Evolutionary conservation across 192 early-diverging fungal species (phyloP).

Genomic region (Coemansia sp.): DNA sequence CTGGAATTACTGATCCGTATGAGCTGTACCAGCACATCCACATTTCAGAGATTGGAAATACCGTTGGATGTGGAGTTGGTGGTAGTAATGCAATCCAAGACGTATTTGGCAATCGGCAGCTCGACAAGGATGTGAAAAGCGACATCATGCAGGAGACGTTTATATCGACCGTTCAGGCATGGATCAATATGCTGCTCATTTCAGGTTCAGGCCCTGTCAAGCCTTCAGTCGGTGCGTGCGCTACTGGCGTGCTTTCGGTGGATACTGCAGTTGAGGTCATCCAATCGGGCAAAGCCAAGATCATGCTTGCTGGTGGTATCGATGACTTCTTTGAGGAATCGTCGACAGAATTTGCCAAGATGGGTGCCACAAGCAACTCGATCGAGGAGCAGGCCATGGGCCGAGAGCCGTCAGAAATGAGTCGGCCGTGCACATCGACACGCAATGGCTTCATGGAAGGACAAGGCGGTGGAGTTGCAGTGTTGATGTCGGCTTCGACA

Average conservation of each 20-base stretch:
- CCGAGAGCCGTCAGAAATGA: slow-evolving; percentile 85
- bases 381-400: slow-evolving; percentile 81
- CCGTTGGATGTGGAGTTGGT: slow-evolving; percentile 82
- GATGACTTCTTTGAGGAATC: slow-evolving; percentile 88
- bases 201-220: slow-evolving; percentile 90
- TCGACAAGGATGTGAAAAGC: slow-evolving; percentile 77
- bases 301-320: slow-evolving; percentile 86
- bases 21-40: slow-evolving; percentile 96
- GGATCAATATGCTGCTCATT: slow-evolving; percentile 85
- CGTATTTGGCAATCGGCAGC: slow-evolving; percentile 68
- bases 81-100: slow-evolving; percentile 68
- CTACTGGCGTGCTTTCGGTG: slow-evolving; percentile 87
- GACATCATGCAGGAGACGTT: slow-evolving; percentile 84
- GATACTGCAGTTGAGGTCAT: slow-evolving; percentile 89
- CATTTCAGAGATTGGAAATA: slow-evolving; percentile 88
- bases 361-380: slow-evolving; percentile 89
- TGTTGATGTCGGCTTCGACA: slow-evolving; percentile 79
- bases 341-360: slow-evolving; percentile 87
- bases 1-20: slow-evolving; percentile 93
- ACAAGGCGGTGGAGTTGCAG: slow-evolving; percentile 81
- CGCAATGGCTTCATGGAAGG: slow-evolving; percentile 91
- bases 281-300: slow-evolving; percentile 81
- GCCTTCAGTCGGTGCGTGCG: slow-evolving; percentile 76
- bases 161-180: slow-evolving; percentile 27
- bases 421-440: slow-evolving; percentile 81